Base-by-base conservation (phyloP, 2,329 filamentous ascomycete genomes). In the Coleophoma cylindrospora region DNA sequence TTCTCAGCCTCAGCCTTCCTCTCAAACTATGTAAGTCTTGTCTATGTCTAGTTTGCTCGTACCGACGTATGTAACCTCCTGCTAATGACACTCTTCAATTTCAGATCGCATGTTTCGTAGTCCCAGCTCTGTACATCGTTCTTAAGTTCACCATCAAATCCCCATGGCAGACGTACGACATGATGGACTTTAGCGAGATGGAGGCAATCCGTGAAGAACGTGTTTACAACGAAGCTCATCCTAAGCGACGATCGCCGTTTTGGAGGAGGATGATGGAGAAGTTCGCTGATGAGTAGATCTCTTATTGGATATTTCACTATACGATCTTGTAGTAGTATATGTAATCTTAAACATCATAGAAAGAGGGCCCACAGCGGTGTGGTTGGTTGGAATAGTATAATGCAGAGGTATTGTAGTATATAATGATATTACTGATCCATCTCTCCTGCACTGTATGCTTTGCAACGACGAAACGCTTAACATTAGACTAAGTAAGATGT, bases 1-100 rank as follows among this genome's bases (percentile, higher is more conserved):
- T 62, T 47, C 22, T n/a, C 34, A n/a, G 45, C 45, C 12, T 47
- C 45, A 9, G 45, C 34, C 4, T 47, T 47, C 22, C 22, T 47
- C 9, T 34, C 34, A 21, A 38, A 32, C 22, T 47, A 47, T 10
- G 36, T 38, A 38, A 38, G 36, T 17, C 13, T 38, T 12, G 2
- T 9, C 11, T 38, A 27, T 7, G 6, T 17, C 12, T 38, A n/a
- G 13, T 2, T 38, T 38, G 36, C 36, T 13, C 11, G 11, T 9
- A 17, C 15, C 4, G 7, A 9, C 15, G 11, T 27, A 27, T 6
- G 27, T 3, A 27, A 27, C 27, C 9, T 27, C 9, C 27, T 27
- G 27, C 27, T 27, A 38, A 38, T 17, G 7, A 38, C 7, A 4
- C 7, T 38, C 15, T 7, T 38, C 12, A n/a, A n/a, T 38, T 17